phyloP scores from a whole-genome alignment of 2,329 filamentous ascomycete species.

The Botrytis byssoidea region DNA sequence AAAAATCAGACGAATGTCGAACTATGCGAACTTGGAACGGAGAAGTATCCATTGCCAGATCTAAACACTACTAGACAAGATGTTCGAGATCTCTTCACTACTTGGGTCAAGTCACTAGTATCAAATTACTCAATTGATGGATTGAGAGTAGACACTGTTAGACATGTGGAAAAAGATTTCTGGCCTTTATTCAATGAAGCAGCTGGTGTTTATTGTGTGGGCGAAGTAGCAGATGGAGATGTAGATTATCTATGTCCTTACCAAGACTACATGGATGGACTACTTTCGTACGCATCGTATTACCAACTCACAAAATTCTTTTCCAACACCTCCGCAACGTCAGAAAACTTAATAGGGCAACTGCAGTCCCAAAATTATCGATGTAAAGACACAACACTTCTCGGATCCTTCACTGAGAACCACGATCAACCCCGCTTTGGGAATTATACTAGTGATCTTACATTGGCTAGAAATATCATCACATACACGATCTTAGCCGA shows the following conservation, averaged over 20 bases:
- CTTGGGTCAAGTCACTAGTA: constrained; percentile 34
- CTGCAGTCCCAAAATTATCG: constrained; percentile 19
- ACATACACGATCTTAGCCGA: constrained; percentile 49
- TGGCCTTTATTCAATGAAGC: constrained; percentile 52
- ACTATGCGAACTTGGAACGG: constrained; percentile 34
- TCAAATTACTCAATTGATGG: constrained; percentile 46
- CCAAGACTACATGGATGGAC: constrained; percentile 52
- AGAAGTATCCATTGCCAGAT: constrained; percentile 36
- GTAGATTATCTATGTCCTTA: constrained; percentile 55
- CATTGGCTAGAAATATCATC: constrained; percentile 46
- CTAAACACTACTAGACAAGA: constrained; percentile 34
- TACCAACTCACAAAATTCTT: constrained; percentile 24
- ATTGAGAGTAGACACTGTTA: constrained; percentile 49
- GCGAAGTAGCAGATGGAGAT: constrained; percentile 58
- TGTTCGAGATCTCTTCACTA: constrained; percentile 29
- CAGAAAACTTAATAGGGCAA: constrained; percentile 21
- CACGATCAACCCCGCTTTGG: constrained; percentile 45
- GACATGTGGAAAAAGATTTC: constrained; percentile 51
- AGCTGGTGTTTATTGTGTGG: constrained; percentile 58
- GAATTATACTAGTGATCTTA: constrained; percentile 29
- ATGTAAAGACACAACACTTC: constrained; percentile 39
- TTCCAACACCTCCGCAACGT: constrained; percentile 21
- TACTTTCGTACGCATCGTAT: constrained; percentile 42
- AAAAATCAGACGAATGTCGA: constrained; percentile 38
- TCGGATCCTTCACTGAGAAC: constrained; percentile 44